phyloP scores from a whole-genome alignment of 805 yeast genomes.

The Candida pseudoglaebosa region DNA sequence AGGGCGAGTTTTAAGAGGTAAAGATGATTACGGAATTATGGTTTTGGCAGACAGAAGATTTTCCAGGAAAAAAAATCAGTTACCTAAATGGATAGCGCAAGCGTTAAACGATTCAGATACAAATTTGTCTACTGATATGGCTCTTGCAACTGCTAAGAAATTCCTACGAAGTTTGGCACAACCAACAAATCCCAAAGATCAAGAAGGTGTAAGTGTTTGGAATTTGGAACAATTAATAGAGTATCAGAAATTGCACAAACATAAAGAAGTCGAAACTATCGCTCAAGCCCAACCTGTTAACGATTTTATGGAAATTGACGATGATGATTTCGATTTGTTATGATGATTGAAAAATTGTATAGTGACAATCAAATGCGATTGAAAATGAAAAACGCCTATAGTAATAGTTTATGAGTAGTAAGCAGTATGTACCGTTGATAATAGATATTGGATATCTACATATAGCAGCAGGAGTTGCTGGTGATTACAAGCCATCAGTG shows the following conservation, averaged over 20 bases:
- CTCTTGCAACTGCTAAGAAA: slow-evolving; percentile 88
- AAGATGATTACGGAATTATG: slow-evolving; percentile 98
- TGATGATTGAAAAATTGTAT: slow-evolving; percentile 5
- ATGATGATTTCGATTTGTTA: slow-evolving; percentile 39
- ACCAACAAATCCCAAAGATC: slow-evolving; percentile 83
- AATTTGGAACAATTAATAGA: slow-evolving; percentile 60
- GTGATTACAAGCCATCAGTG: slow-evolving; percentile 17
- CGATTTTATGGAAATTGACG: slow-evolving; percentile 45
- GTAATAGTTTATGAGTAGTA: slow-evolving; percentile 1
- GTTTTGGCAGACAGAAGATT: slow-evolving; percentile 94
- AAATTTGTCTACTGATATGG: slow-evolving; percentile 95
- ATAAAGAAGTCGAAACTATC: slow-evolving; percentile 17
- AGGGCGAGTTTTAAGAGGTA: slow-evolving; percentile 96
- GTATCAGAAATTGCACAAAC: slow-evolving; percentile 52
- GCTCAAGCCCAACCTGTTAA: slow-evolving; percentile 21
- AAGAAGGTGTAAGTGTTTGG: slow-evolving; percentile 95
- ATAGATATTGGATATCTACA: slow-evolving; percentile 14
- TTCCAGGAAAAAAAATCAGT: slow-evolving; percentile 75
- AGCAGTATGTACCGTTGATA: slow-evolving; percentile 12
- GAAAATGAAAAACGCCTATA: too few species aligned
- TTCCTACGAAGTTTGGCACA: slow-evolving; percentile 92
- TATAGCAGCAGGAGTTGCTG: slow-evolving; percentile 24
- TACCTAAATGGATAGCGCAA: slow-evolving; percentile 97
- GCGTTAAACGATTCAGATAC: slow-evolving; percentile 88
- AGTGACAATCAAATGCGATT: neutral